Evolutionary conservation across 2,329 filamentous ascomycete genomes (phyloP).

Genomic region (Beauveria medogensis): DNA sequence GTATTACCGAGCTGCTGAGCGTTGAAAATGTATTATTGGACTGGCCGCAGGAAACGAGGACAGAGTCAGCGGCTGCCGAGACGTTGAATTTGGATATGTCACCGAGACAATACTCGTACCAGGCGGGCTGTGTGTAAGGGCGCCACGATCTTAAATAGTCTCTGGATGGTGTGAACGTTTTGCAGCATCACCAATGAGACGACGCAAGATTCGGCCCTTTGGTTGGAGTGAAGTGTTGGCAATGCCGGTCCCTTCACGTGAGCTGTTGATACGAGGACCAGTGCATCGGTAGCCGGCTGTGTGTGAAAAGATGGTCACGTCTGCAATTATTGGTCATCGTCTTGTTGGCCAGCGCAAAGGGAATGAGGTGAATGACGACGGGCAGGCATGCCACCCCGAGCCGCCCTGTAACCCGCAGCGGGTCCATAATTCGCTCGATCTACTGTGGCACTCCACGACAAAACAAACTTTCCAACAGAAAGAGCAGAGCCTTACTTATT

Average conservation of each 20-base stretch:
- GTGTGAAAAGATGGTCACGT: neutral
- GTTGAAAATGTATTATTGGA: neutral
- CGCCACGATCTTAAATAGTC: constrained; percentile 8
- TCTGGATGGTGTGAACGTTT: neutral
- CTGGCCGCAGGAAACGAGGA: neutral
- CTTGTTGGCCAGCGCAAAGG: too few species aligned
- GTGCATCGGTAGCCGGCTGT: neutral
- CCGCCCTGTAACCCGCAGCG: constrained; percentile 1
- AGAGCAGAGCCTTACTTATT: too few species aligned
- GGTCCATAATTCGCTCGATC: neutral
- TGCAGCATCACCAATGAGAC: neutral
- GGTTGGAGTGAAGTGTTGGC: neutral
- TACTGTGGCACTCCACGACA: too few species aligned
- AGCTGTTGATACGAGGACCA: neutral
- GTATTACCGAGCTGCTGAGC: too few species aligned
- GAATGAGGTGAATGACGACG: neutral
- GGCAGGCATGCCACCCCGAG: neutral
- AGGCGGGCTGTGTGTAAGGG: neutral
- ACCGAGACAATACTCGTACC: neutral
- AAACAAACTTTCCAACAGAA: too few species aligned
- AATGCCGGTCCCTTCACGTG: neutral
- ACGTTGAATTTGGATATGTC: neutral
- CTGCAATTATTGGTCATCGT: too few species aligned
- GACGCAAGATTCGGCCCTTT: constrained; percentile 3
- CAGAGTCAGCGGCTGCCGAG: neutral